Evolutionary conservation across 257 asterid genomes (phyloP).

Genomic region (Capsicum pubescens): DNA sequence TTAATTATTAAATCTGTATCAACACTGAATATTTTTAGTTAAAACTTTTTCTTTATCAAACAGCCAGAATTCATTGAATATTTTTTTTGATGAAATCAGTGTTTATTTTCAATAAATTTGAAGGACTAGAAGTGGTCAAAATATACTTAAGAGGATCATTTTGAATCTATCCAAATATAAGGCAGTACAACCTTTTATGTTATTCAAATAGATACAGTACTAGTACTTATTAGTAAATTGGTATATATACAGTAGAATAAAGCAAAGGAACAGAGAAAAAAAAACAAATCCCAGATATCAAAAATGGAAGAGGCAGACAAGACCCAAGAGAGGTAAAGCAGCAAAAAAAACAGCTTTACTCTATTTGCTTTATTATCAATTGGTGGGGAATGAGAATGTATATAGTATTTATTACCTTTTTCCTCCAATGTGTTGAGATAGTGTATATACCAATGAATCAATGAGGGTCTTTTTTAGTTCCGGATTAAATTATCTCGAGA

Average conservation of each 20-base stretch:
- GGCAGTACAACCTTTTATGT: background rate
- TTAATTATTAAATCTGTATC: no score
- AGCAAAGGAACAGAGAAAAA: background rate
- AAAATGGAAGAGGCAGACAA: slow-evolving; percentile 35
- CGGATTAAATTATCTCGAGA: background rate
- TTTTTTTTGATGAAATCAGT: background rate
- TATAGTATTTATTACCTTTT: slow-evolving; percentile 13
- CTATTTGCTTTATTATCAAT: background rate
- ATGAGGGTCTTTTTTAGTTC: rapidly evolving
- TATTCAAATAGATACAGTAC: background rate
- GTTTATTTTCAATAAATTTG: background rate
- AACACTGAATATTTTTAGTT: no score
- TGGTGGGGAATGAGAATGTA: background rate
- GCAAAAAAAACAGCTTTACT: slow-evolving; percentile 18
- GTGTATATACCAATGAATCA: slow-evolving; percentile 43
- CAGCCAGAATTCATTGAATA: background rate
- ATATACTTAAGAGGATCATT: background rate
- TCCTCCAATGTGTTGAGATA: slow-evolving; percentile 32
- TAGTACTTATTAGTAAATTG: background rate
- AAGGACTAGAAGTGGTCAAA: background rate
- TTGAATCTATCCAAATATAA: background rate
- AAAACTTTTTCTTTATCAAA: background rate
- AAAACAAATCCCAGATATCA: background rate
- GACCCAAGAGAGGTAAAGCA: slow-evolving; percentile 25
- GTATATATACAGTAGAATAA: slow-evolving; percentile 4